Conservation (phyloP, 805 yeast species). For the Metschnikowia cubensis region DNA sequence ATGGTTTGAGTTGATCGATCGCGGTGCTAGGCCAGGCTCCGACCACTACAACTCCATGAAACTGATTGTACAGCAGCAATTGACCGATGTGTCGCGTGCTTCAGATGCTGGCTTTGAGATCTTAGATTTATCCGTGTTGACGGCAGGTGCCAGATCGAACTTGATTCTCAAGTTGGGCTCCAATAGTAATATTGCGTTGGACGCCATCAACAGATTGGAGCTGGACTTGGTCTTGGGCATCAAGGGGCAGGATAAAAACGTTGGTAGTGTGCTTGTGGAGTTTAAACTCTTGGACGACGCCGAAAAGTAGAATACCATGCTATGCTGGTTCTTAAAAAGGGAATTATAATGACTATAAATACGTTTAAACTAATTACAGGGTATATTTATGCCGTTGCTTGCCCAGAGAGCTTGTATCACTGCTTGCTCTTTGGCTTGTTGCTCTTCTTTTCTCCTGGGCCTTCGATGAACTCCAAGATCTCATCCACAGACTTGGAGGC, state of each 20-base stretch:
- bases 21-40: constrained; percentile 52
- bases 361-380: constrained; percentile 4
- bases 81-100: constrained; percentile 20
- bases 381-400: neutral
- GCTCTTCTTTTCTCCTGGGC: constrained; percentile 13
- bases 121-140: constrained; percentile 43
- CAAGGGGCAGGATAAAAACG: constrained; percentile 11
- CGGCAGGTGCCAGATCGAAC: constrained; percentile 57
- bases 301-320: neutral
- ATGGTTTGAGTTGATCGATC: constrained; percentile 73
- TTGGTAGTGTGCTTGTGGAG: constrained; percentile 18
- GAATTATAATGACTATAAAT: neutral
- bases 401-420: neutral
- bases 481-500: constrained; percentile 69
- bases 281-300: constrained; percentile 3
- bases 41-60: constrained; percentile 45
- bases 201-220: constrained; percentile 10
- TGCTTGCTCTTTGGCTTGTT: constrained; percentile 11
- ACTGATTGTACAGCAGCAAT: constrained; percentile 34
- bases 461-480: constrained; percentile 67
- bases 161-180: constrained; percentile 30
- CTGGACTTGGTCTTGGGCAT: constrained; percentile 13
- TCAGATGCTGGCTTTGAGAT: constrained; percentile 31
- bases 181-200: constrained; percentile 18
- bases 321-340: too few relatives aligned